Conservation (phyloP, 2,329 filamentous ascomycete genomes). For the Thermoascus crustaceus region DNA sequence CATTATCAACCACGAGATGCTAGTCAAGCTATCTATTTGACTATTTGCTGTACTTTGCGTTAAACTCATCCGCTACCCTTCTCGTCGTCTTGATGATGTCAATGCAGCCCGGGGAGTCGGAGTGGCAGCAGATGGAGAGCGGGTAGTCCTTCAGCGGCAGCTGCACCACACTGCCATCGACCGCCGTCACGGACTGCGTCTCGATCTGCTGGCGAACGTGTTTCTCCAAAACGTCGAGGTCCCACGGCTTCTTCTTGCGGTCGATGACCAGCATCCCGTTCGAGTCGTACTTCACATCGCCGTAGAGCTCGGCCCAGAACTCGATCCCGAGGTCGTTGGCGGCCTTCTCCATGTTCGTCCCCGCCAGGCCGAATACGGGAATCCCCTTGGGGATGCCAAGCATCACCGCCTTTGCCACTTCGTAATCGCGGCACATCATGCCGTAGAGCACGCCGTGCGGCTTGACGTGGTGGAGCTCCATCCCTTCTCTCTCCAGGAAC, state of each 20-base stretch:
- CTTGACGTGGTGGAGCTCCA: slow-evolving; percentile 54
- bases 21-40: slow-evolving; percentile 3
- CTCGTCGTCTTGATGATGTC: slow-evolving; percentile 37
- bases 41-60: slow-evolving; percentile 21
- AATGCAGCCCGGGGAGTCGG: slow-evolving; percentile 39
- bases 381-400: slow-evolving; percentile 44
- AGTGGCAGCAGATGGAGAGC: slow-evolving; percentile 41
- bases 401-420: slow-evolving; percentile 47
- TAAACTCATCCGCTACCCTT: slow-evolving; percentile 36
- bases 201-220: slow-evolving; percentile 37
- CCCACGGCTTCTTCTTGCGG: slow-evolving; percentile 49
- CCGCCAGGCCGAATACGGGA: slow-evolving; percentile 48
- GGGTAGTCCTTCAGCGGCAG: slow-evolving; percentile 36
- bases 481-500: slow-evolving; percentile 49
- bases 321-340: slow-evolving; percentile 45
- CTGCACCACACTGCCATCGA: slow-evolving; percentile 32
- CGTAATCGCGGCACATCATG: slow-evolving; percentile 47
- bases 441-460: slow-evolving; percentile 54
- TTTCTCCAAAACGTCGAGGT: slow-evolving; percentile 31
- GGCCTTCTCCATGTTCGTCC: slow-evolving; percentile 47
- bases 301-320: slow-evolving; percentile 49
- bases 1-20: not conserved
- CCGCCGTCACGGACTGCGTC: slow-evolving; percentile 33
- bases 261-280: slow-evolving; percentile 48
- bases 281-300: slow-evolving; percentile 48